Percentiles rank a stretch among this genome's conserved stretches.
These are phyloP conservation scores for Beauveria sp. DNA, from an alignment of 2,329 filamentous ascomycete genomes.

Conservation along the genomic window DNA sequence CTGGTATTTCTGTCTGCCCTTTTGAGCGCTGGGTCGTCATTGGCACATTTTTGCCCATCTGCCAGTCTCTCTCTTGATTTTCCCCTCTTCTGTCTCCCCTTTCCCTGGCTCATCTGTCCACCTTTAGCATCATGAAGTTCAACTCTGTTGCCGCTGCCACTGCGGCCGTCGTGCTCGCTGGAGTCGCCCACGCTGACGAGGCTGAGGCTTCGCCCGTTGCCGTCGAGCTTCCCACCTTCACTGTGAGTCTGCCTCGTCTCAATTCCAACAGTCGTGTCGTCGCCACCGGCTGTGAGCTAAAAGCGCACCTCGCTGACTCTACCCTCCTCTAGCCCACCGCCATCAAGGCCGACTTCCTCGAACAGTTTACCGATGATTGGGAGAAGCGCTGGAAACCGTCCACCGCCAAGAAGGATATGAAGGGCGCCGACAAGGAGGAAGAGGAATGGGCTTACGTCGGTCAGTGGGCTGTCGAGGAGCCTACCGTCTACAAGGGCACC, in stretches of 20 bases:
- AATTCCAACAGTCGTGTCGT: neutral
- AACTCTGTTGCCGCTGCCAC: constrained; percentile 69
- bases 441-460: constrained; percentile 98
- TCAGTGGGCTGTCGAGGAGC: constrained; percentile 96
- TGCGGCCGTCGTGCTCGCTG: constrained; percentile 64
- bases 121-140: constrained; percentile 64
- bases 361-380: constrained; percentile 98
- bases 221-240: constrained; percentile 72
- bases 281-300: neutral
- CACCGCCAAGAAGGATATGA: constrained; percentile 86
- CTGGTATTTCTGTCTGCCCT: neutral
- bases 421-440: constrained; percentile 62
- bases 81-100: constrained; percentile 11
- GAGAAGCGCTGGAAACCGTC: constrained; percentile 89
- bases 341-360: constrained; percentile 88
- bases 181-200: constrained; percentile 62
- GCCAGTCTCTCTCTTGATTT: constrained; percentile 19
- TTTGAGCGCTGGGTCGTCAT: constrained; percentile 6
- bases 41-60: constrained; percentile 5
- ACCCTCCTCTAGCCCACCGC: constrained; percentile 61
- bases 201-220: constrained; percentile 53
- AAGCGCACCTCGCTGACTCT: constrained; percentile 16
- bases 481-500: constrained; percentile 80
- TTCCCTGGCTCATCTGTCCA: neutral
- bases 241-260: constrained; percentile 51